Conservation (phyloP, 129 eudicot species). For the Chrysanthemum seticuspe region DNA sequence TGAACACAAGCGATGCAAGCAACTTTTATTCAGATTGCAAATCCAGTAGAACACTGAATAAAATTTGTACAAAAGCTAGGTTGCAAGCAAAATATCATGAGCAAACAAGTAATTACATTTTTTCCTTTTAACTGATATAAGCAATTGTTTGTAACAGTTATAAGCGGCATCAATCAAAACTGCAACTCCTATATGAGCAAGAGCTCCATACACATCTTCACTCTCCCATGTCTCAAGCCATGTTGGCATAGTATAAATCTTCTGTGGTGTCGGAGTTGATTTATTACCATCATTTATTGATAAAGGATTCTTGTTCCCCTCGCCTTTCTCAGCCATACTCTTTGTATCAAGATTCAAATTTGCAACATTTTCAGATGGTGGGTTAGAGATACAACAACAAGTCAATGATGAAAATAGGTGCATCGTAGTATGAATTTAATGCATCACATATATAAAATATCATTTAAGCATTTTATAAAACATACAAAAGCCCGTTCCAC, state of each 20-base stretch:
- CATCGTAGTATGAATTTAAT: too few species aligned
- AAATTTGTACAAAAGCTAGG: conserved; percentile 16
- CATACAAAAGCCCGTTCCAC: too few species aligned
- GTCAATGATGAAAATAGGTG: background rate
- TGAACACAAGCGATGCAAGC: conserved; percentile 16
- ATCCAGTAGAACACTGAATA: background rate
- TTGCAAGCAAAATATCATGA: conserved; percentile 22
- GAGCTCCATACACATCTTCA: conserved; percentile 89
- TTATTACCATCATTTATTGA: conserved; percentile 44
- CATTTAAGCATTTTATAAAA: too few species aligned
- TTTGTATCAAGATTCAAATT: conserved; percentile 29
- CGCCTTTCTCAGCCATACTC: conserved; percentile 36
- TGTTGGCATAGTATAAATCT: conserved; percentile 74
- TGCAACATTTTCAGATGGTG: conserved; percentile 38
- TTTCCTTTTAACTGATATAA: conserved; percentile 9
- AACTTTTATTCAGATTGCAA: conserved; percentile 30
- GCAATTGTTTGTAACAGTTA: conserved; percentile 60
- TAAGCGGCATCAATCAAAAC: conserved; percentile 71
- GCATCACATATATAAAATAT: too few species aligned
- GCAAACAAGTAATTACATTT: conserved; percentile 5
- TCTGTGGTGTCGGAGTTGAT: conserved; percentile 41
- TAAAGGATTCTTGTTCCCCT: conserved; percentile 51
- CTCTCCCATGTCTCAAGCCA: conserved; percentile 95
- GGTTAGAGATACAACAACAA: conserved; percentile 55
- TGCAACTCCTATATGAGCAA: conserved; percentile 79